A percentile compares a stretch with the other conserved stretches of the same genome.
These are phyloP conservation scores for Echria macrotheca DNA, from an alignment of 495 filamentous ascomycete species.

Conservation along the genomic window DNA sequence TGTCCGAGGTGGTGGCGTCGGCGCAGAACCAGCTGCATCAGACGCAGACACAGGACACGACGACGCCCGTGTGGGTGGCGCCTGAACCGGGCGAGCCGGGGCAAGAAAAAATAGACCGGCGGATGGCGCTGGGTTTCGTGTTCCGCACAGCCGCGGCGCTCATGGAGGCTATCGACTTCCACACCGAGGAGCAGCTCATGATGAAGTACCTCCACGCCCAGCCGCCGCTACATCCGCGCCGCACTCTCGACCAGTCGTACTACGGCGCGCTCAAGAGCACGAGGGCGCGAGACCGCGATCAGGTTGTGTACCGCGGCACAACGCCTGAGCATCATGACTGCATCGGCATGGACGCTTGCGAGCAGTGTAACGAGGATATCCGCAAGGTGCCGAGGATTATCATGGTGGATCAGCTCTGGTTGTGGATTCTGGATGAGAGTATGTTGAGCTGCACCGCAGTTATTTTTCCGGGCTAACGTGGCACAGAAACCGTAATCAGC, in stretches of 20 bases:
- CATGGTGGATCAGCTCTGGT: slow-evolving; percentile 67
- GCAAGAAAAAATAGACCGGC: not conserved
- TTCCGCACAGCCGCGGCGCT: slow-evolving; percentile 18
- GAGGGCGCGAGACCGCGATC: slow-evolving; percentile 53
- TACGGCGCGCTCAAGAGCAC: slow-evolving; percentile 58
- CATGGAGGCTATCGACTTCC: slow-evolving; percentile 23
- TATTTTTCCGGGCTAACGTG: not conserved
- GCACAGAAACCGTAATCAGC: slow-evolving; percentile 51
- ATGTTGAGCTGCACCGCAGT: too few species aligned
- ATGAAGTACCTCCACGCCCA: slow-evolving; percentile 51
- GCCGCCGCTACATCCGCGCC: slow-evolving; percentile 55
- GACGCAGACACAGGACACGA: slow-evolving; percentile 11
- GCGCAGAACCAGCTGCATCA: slow-evolving; percentile 15
- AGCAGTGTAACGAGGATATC: slow-evolving; percentile 25
- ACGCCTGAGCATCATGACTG: slow-evolving; percentile 17
- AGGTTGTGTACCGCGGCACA: slow-evolving; percentile 56
- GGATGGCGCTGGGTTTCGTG: slow-evolving; percentile 15
- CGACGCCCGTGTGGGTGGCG: not conserved
- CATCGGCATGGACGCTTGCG: slow-evolving; percentile 17
- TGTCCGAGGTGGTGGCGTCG: slow-evolving; percentile 15
- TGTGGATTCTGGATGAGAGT: slow-evolving; percentile 55
- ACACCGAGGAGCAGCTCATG: slow-evolving; percentile 54
- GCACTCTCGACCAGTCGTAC: slow-evolving; percentile 62
- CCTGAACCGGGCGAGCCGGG: not conserved
- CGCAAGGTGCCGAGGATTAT: slow-evolving; percentile 52